These are phyloP conservation scores for Bonia amplexicaulis DNA, from an alignment of 176 grass and related monocot species.

Conservation along the genomic window DNA sequence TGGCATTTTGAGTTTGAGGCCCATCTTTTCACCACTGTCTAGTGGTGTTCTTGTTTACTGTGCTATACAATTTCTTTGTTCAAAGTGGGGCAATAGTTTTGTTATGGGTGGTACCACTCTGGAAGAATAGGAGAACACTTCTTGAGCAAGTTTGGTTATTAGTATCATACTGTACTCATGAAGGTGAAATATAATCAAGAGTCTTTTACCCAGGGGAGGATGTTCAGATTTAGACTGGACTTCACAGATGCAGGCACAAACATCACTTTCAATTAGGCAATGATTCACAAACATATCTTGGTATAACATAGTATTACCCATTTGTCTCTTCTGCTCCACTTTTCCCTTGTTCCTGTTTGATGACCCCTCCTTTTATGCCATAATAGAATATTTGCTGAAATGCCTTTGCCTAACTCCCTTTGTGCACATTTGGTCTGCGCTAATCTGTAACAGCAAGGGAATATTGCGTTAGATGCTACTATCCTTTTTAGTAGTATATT, in stretches of 20 bases:
- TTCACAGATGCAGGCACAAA: constrained; percentile 18
- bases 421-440: not conserved
- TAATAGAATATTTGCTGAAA: constrained; percentile 2
- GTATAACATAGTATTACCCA: constrained; percentile 17
- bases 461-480: constrained; percentile 9
- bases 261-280: constrained; percentile 50
- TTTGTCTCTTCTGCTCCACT: constrained; percentile 42
- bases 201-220: not conserved
- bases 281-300: constrained; percentile 37
- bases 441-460: not conserved
- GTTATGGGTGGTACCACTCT: constrained; percentile 14
- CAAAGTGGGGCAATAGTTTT: not conserved
- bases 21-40: not conserved
- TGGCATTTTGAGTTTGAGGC: constrained; percentile 16
- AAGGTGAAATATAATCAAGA: not conserved
- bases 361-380: not conserved
- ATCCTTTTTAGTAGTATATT: not conserved
- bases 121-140: constrained; percentile 9
- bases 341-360: constrained; percentile 28
- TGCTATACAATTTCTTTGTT: too few species aligned
- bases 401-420: constrained; percentile 12
- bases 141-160: constrained; percentile 6
- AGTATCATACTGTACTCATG: not conserved
- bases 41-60: constrained; percentile 15
- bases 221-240: constrained; percentile 11